phyloP scores from a whole-genome alignment of 768 basidiomycete genomes.

The Tricholoma terreum region DNA sequence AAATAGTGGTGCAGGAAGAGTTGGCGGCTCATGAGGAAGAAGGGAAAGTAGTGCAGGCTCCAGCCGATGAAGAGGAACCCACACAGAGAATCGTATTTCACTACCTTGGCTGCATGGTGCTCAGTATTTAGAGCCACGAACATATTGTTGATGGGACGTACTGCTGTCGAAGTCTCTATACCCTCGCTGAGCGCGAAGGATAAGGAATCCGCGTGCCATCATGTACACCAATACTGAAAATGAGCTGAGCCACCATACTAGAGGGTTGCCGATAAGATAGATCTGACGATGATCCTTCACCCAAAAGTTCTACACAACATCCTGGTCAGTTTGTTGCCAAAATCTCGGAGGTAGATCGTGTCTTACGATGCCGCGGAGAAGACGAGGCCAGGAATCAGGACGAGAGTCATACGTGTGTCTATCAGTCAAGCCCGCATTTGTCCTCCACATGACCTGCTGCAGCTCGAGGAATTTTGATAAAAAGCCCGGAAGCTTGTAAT shows the following conservation, averaged over 20 bases:
- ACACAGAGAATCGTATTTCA: slow-evolving; percentile 88
- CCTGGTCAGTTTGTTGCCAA: slow-evolving; percentile 5
- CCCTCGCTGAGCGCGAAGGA: slow-evolving; percentile 88
- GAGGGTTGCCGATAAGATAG: slow-evolving; percentile 92
- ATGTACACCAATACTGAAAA: slow-evolving; percentile 67
- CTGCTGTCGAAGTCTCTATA: slow-evolving; percentile 91
- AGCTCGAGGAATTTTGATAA: slow-evolving; percentile 87
- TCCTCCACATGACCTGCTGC: slow-evolving; percentile 95
- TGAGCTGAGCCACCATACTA: slow-evolving; percentile 89
- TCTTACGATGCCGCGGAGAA: slow-evolving; percentile 90
- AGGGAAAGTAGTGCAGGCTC: slow-evolving; percentile 92
- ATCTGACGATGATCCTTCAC: slow-evolving; percentile 95
- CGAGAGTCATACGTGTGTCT: slow-evolving; percentile 94
- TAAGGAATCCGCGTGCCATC: slow-evolving; percentile 68
- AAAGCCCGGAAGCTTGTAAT: slow-evolving; percentile 90
- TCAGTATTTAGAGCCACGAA: background rate
- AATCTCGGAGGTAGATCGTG: background rate
- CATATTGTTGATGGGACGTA: slow-evolving; percentile 36
- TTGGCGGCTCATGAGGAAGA: slow-evolving; percentile 96
- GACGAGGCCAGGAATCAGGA: slow-evolving; percentile 87
- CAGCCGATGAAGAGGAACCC: slow-evolving; percentile 93
- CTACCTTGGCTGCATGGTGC: slow-evolving; percentile 63
- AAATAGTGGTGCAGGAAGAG: slow-evolving; percentile 98
- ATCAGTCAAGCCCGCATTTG: slow-evolving; percentile 94
- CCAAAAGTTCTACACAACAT: slow-evolving; percentile 82